phyloP scores from a whole-genome alignment of 2,329 filamentous ascomycete genomes.

The Talaromyces albobiverticillius region DNA sequence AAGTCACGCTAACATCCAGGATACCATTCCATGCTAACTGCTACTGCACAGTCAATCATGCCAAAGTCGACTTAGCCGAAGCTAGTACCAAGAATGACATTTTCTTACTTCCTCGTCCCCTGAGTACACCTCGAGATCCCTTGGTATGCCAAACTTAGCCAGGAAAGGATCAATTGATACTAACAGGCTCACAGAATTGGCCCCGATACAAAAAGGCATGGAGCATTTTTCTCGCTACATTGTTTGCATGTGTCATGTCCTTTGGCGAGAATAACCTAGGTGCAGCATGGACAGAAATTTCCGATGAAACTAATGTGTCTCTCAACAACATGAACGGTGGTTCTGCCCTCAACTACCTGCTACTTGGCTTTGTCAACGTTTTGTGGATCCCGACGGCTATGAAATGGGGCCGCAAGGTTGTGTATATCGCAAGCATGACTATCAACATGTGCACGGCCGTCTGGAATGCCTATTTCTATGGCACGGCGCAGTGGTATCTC shows the following conservation, averaged over 20 bases:
- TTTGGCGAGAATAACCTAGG: conserved; percentile 32
- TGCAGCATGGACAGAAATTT: conserved; percentile 43
- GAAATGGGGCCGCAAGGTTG: conserved; percentile 32
- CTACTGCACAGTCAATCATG: background rate
- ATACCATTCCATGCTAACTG: background rate
- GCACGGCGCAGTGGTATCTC: conserved; percentile 31
- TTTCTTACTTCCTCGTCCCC: background rate
- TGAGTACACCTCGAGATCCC: background rate
- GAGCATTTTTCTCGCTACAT: conserved; percentile 37
- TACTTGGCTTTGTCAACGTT: conserved; percentile 42
- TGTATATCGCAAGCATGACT: conserved; percentile 33
- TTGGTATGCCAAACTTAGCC: background rate
- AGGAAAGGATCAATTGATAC: background rate
- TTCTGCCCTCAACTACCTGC: conserved; percentile 36
- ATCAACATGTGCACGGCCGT: conserved; percentile 29
- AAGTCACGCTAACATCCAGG: background rate
- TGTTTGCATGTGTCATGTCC: conserved; percentile 37
- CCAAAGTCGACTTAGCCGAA: background rate
- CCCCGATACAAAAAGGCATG: conserved; percentile 37
- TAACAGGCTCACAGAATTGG: conserved; percentile 27
- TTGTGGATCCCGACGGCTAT: conserved; percentile 36
- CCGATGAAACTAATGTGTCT: conserved; percentile 35
- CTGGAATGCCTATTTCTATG: conserved; percentile 25
- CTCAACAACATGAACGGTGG: conserved; percentile 42
- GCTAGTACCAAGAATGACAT: background rate